A percentile compares a stretch with the other conserved stretches of the same genome.
Evolutionary conservation across 352 stramenopile species (phyloP).

Genomic region (Saprolegnia diclina): DNA sequence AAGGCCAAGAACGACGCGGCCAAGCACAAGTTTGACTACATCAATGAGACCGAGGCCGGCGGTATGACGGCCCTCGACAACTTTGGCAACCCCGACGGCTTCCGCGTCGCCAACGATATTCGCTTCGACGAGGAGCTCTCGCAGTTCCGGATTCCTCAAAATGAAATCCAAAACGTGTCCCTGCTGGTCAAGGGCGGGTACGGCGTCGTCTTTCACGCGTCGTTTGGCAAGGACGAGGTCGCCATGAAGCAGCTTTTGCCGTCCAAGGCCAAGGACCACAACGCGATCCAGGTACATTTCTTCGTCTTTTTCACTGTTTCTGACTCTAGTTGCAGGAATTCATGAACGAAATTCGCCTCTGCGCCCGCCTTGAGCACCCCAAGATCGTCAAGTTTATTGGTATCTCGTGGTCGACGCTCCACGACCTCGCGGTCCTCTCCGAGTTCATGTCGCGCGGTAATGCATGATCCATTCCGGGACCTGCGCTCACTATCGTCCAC

Average conservation of each 20-base stretch:
- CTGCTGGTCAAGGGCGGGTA: slow-evolving; percentile 48
- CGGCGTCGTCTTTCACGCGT: slow-evolving; percentile 47
- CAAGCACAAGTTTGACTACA: slow-evolving; percentile 28
- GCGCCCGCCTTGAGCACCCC: slow-evolving; percentile 37
- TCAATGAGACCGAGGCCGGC: slow-evolving; percentile 7
- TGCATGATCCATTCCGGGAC: not conserved
- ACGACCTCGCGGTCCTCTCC: slow-evolving; percentile 41
- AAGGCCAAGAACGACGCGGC: slow-evolving; percentile 27
- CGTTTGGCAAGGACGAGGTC: slow-evolving; percentile 33
- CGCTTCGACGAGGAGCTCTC: slow-evolving; percentile 46
- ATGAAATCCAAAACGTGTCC: slow-evolving; percentile 33
- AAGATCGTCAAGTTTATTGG: slow-evolving; percentile 48
- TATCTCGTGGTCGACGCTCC: slow-evolving; percentile 42
- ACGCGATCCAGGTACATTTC: slow-evolving; percentile 29
- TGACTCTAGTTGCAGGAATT: slow-evolving; percentile 29
- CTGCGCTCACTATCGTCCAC: not conserved
- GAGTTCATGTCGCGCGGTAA: slow-evolving; percentile 45
- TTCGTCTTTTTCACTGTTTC: not conserved
- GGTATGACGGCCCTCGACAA: not conserved
- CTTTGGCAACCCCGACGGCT: not conserved
- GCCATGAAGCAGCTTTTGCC: slow-evolving; percentile 49
- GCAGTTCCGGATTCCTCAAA: slow-evolving; percentile 43
- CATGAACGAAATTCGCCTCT: slow-evolving; percentile 49
- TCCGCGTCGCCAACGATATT: slow-evolving; percentile 36
- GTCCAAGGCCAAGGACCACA: slow-evolving; percentile 40